These are phyloP conservation scores for Wilhelminamyces savonicus DNA, from an alignment of 805 yeast genomes.

Conservation along the genomic window DNA sequence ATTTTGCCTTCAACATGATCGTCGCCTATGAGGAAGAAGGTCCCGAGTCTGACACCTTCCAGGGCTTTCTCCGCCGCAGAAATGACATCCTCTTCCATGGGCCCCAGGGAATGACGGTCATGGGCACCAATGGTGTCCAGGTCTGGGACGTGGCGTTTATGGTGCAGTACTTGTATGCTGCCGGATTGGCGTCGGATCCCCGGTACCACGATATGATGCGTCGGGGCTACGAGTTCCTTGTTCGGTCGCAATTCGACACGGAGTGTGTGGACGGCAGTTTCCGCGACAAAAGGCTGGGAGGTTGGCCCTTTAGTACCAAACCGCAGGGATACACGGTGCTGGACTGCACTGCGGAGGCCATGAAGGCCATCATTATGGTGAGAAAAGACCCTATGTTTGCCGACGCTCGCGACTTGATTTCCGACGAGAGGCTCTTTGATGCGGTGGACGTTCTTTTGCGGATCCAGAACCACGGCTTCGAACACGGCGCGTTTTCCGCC, in stretches of 20 bases:
- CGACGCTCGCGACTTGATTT: constrained; percentile 46
- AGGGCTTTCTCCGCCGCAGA: constrained; percentile 50
- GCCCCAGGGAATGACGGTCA: constrained; percentile 83
- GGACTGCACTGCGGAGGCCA: constrained; percentile 94
- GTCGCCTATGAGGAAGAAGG: constrained; percentile 73
- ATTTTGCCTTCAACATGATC: constrained; percentile 75
- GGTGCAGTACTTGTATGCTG: constrained; percentile 71
- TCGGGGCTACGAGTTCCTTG: constrained; percentile 64
- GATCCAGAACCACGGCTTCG: constrained; percentile 78
- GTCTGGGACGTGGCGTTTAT: constrained; percentile 96
- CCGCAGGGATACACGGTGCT: constrained; percentile 95
- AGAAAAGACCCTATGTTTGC: constrained; percentile 52
- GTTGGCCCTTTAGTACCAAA: constrained; percentile 95
- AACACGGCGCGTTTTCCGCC: constrained; percentile 87
- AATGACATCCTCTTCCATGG: constrained; percentile 79
- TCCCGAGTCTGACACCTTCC: constrained; percentile 51
- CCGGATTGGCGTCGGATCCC: constrained; percentile 69
- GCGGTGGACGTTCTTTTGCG: constrained; percentile 73
- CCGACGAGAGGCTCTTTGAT: constrained; percentile 46
- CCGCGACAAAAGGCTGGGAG: constrained; percentile 81
- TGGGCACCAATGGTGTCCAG: constrained; percentile 98
- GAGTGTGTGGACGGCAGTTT: constrained; percentile 73
- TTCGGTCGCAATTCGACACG: constrained; percentile 78
- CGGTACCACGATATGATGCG: constrained; percentile 59
- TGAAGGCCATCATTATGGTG: constrained; percentile 92